Evolutionary conservation across 2,329 filamentous ascomycete species (phyloP), one percentile per base, ranked within the genome.

Genomic region (Phialophora verrucosa): DNA sequence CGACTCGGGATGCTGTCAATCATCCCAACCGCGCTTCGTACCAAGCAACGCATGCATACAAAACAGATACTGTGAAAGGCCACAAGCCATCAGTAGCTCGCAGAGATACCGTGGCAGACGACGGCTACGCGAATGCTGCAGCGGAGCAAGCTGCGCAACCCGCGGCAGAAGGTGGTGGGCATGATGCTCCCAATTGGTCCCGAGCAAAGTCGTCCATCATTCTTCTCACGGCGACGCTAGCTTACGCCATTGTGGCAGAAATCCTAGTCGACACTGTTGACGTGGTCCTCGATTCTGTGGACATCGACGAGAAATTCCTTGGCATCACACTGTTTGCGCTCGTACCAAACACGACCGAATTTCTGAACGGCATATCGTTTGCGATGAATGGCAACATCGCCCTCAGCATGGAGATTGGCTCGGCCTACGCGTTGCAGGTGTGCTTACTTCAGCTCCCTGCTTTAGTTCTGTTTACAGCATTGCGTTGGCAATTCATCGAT

Each of bases 301-400:
- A 93, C 59, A 92, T 99, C 73, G 93, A 98, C 75, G 93, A 98
- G 76, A 99, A 99, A 78, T 98, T 99, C 79, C 81, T 99, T 64
- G 95, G 95, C 55, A 96, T 99, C 71, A 98, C 95, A 0, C 83
- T 99, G 55, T 99, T 99, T 78, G 94, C 96, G 5, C 84, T 99
- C 69, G 96, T 99, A 7, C 95, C 95, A 12, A 99, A 99, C 81
- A 98, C 95, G 1, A 99, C 95, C 0, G 95, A 99, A 76, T 99
- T 99, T 76, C 78, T 99, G 83, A 99, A 99, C 79, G 95, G 94
- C 76, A 99, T 99, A 66, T 97, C 93, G 0, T 99, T 99, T 77
- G 95, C 95, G 62, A 99, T 99, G 94, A 98, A 99, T 75, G 95
- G 95, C 67, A 99, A 99, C 78, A 98, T 99, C 78, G 95, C 95